Evolutionary conservation across 1,284 basidiomycete genomes (phyloP), one percentile per base, ranked within the genome.

Genomic region (Ustilago trichophora): DNA sequence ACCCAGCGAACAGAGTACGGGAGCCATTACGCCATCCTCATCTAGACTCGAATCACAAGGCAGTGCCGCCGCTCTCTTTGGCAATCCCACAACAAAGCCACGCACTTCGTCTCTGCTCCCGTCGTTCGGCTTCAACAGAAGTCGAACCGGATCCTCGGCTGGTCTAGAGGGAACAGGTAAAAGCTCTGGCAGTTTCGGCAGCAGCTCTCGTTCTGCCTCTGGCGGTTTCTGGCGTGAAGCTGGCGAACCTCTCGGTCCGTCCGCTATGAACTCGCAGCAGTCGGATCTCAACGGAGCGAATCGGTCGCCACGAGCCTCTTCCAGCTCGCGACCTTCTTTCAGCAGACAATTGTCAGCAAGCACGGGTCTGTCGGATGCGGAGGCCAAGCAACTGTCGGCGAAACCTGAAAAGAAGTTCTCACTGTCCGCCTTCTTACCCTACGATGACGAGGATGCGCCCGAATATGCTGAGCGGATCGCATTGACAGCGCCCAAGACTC

Each of bases 61-160:
- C 7, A 73, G 74, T 34, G 74, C 73, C 8, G 72, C 66, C 8
- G 48, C 40, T 9, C 60, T 76, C 2, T 76, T 76, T 33, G 74
- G 72, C 24, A 68, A 54, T 24, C 49, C 54, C 8, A 29, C 54
- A 9, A 46, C 64, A 12, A 46, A 66, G 15, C 73, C 60, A 15
- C 50, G 74, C 26, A 68, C 74, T 7, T 75, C 74, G 15, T 76
- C 74, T n/a, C 37, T 76, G 37, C 45, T 76, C 6, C 73, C 71
- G 19, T 57, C 58, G 2, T 62, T 75, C 12, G 59, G 57, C 35
- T 75, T 72, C 51, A 58, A 46, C 38, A 37, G 65, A 15, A 51
- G 54, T 34, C 49, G 74, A 13, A 41, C 70, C 0, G 47, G 49
- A 6, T 73, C 74, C 9, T 56, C 51, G 24, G 64, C 65, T 13